Base-by-base conservation (phyloP, 495 filamentous ascomycete species). In the Cercophora scortea region DNA sequence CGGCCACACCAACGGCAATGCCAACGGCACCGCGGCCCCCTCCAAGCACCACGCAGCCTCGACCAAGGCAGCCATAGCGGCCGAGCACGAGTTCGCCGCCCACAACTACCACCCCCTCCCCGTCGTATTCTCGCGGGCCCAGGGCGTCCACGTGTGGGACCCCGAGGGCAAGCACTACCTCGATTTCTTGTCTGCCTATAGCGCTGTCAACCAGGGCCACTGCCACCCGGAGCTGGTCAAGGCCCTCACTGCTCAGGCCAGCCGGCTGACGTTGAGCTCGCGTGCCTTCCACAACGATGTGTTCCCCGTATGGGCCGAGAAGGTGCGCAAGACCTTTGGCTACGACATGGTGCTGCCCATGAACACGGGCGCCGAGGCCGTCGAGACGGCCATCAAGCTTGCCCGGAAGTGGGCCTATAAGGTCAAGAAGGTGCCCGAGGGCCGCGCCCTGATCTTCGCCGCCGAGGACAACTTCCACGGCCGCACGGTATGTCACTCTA, bases 61-160 rank as follows among this genome's bases (percentile, higher is more conserved):
- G 18, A 89, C 89, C n/a, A 71, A 80, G 35, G 74, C 75, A 52
- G 93, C 93, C 51, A 90, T 96, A 62, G 68, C 81, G 32, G 78
- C 82, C 51, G 93, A 99, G 72, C 73, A 89, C 60, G 74, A 84
- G 47, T 92, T 81, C 70, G 93, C 93, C 41, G 93, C 93, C 42
- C 93, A 99, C 80, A 99, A 99, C 72, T 99, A 99, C 74, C 90
- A 96, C 72, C 93, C 94, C 16, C 84, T 99, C 8, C 94, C 94
- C 12, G 81, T 97, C 35, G 91, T 96, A 54, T 92, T 95, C 65
- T 77, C 91, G 19, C 82, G 82, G 36, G 91, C 88, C 19, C 77
- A 83, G 53, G 93, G 94, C 11, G 87, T 82, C 59, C 82, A 83
- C 50, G 94, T 97, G 49, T 97, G 92, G 92, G 93, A 99, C 65